These are phyloP conservation scores for Sclerotinia spermophila DNA, from an alignment of 2,329 filamentous ascomycete species.

Conservation along the genomic window DNA sequence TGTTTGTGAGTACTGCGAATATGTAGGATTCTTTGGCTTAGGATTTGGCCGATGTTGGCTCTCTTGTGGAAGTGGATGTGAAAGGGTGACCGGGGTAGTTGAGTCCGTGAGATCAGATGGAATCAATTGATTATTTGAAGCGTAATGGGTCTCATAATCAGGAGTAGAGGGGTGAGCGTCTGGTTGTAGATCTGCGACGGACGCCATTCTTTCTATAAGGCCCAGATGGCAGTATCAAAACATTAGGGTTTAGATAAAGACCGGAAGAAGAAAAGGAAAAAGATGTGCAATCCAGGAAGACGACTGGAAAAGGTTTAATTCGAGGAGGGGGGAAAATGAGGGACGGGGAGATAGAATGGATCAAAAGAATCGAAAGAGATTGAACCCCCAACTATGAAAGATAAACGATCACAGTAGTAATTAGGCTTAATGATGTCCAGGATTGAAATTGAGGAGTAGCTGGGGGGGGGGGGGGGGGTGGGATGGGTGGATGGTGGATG, in stretches of 20 bases:
- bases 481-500: background rate
- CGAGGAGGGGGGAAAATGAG: conserved; percentile 21
- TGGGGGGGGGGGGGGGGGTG: background rate
- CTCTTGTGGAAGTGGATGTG: conserved; percentile 18
- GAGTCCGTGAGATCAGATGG: conserved; percentile 30
- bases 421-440: background rate
- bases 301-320: conserved; percentile 9
- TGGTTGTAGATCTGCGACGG: conserved; percentile 21
- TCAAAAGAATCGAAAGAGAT: conserved; percentile 5
- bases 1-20: conserved; percentile 15
- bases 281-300: conserved; percentile 30
- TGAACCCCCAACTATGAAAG: background rate
- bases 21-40: conserved; percentile 19
- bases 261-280: conserved; percentile 18
- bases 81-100: conserved; percentile 20
- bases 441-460: conserved; percentile 10
- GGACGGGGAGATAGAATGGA: background rate
- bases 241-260: conserved; percentile 5
- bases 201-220: conserved; percentile 30
- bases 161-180: conserved; percentile 27
- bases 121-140: conserved; percentile 26
- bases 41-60: conserved; percentile 22
- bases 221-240: conserved; percentile 19
- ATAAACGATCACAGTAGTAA: background rate
- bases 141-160: conserved; percentile 34